A percentile compares a stretch with the other conserved stretches of the same genome.
Conservation (phyloP, 2,329 filamentous ascomycete genomes). For the Scleromitrula shiraiana region DNA sequence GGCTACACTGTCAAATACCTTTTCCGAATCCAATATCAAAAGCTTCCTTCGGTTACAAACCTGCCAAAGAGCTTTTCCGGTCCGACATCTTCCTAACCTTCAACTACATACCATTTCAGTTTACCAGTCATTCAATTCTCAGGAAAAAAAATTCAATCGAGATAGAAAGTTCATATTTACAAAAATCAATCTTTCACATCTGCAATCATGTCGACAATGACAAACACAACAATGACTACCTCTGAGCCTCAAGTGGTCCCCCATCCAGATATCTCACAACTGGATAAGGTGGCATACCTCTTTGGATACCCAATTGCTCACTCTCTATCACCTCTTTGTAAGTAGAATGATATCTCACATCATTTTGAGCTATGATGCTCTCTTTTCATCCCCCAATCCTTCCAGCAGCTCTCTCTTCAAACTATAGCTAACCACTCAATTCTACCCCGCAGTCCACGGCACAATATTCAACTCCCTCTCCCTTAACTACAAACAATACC, state of each 20-base stretch:
- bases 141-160: neutral
- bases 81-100: neutral
- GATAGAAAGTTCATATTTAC: too few relatives aligned
- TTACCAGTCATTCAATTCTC: too few relatives aligned
- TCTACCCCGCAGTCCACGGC: constrained; percentile 41
- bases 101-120: too few relatives aligned
- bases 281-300: constrained; percentile 35
- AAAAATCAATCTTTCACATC: too few relatives aligned
- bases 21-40: neutral
- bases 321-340: constrained; percentile 37
- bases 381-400: neutral
- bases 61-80: neutral
- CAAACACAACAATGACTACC: constrained; percentile 4
- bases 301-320: constrained; percentile 50
- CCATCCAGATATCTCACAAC: constrained; percentile 15
- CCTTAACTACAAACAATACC: constrained; percentile 43
- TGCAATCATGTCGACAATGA: constrained; percentile 6
- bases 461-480: constrained; percentile 44
- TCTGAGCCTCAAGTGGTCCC: constrained; percentile 13
- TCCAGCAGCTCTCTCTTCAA: neutral
- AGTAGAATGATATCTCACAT: neutral
- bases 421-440: neutral
- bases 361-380: neutral
- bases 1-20: neutral
- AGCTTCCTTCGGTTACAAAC: neutral